Base-by-base conservation (phyloP, 257 asterid genomes). In the Solanum microdontum region DNA sequence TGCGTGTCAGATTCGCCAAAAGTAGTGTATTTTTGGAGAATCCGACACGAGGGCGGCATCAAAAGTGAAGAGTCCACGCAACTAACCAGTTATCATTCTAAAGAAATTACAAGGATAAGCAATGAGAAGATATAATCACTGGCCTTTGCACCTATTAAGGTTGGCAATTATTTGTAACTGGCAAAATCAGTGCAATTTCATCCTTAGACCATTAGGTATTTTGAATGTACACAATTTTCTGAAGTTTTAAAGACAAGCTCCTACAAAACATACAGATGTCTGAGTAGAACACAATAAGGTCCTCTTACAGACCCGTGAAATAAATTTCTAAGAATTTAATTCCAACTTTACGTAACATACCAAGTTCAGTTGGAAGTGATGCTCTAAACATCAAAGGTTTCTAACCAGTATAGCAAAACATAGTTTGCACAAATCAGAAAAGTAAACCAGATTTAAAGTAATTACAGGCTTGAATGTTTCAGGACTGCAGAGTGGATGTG, bases 381-480 rank as follows among this genome's bases (percentile, higher is more conserved):
- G 85, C 68, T 82, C 69, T 45, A 45, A 43, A 79, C 64, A 79
- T 79, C 34, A 77, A 77, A 45, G 68, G 64, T 48, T 48, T 45
- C 40, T 45, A 45, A 80, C 40, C 68, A 80, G 84, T 28, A 82
- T 28, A 82, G 33, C 43, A 48, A 48, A 82, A 48, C 43, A 82
- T 5, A 82, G 24, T 74, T 33, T 12, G 40, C 15, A 36, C 28
- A 34, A 33, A 64, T 66, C 48, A 66, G 48, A 23, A 69, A 72
- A 73, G 36, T 58, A 86, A 66, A 60, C 58, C 74, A 34, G 90
- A 32, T 15, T 23, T 23, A 23, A 82, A 55, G 89, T 70, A 84
- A 94, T 92, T 88, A 97, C 99, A n/a, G 97, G 97, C 91, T 91
- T 94, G 55, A 97, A 91, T 45, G 95, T 92, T 88, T 94, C 99